These are phyloP conservation scores for Knufia fluminis DNA, from an alignment of 2,329 filamentous ascomycete species.

Conservation along the genomic window DNA sequence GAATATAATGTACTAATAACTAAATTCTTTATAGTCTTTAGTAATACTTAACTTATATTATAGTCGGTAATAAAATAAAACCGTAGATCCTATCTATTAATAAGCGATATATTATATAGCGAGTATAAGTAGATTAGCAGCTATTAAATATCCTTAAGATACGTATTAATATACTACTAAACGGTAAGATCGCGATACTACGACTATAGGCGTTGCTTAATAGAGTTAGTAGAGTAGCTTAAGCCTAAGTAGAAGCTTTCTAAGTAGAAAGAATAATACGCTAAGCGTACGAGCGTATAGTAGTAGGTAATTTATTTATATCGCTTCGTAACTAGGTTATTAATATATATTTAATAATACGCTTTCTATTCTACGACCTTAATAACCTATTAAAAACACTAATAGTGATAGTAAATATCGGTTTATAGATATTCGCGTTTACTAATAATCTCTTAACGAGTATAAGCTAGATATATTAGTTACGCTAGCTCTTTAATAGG, in stretches of 20 bases:
- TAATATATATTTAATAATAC: slow-evolving; percentile 15
- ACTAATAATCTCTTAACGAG: slow-evolving; percentile 11
- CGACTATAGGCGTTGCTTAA: background rate
- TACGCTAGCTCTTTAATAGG: slow-evolving; percentile 11
- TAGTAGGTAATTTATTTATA: slow-evolving; percentile 15
- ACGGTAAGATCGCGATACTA: slow-evolving; percentile 1
- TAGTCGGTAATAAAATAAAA: slow-evolving; percentile 11
- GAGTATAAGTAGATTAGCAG: slow-evolving; percentile 4
- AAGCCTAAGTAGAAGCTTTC: background rate
- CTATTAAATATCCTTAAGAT: background rate
- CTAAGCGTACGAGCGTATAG: slow-evolving; percentile 14
- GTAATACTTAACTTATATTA: slow-evolving; percentile 1
- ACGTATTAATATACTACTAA: slow-evolving; percentile 4
- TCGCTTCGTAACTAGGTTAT: slow-evolving; percentile 8
- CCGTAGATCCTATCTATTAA: background rate
- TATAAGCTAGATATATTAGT: slow-evolving; percentile 13
- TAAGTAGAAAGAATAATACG: slow-evolving; percentile 7
- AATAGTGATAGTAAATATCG: slow-evolving; percentile 14
- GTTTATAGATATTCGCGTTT: background rate
- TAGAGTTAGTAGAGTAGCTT: background rate
- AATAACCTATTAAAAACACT: slow-evolving; percentile 14
- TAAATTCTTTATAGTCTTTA: slow-evolving; percentile 2
- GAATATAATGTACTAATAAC: background rate
- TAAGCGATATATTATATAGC: background rate
- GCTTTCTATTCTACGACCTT: slow-evolving; percentile 11